Conservation (phyloP, 768 basidiomycete species). For the Boletus eberwhitei region DNA sequence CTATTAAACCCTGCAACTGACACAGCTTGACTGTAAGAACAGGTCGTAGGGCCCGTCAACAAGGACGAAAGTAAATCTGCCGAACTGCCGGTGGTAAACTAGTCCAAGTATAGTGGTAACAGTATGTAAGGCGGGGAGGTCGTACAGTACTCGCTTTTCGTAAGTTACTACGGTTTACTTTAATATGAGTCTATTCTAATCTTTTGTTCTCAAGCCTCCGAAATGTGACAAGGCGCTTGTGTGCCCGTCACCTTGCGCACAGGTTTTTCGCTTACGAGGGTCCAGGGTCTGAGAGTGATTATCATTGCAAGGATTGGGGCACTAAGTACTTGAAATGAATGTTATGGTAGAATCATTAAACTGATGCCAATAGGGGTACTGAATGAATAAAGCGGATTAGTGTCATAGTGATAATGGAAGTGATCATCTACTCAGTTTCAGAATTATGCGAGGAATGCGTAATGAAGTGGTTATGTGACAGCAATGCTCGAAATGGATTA, state of each 20-base stretch:
- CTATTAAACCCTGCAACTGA: conserved; percentile 11
- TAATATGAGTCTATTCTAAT: background rate
- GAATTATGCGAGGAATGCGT: conserved; percentile 34
- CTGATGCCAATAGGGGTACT: conserved; percentile 22
- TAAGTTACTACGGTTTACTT: no score
- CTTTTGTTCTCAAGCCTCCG: background rate
- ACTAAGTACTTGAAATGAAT: conserved; percentile 22
- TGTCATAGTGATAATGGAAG: conserved; percentile 27
- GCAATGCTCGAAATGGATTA: conserved; percentile 30
- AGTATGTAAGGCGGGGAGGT: no score
- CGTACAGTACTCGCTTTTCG: no score
- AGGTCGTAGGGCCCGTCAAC: no score
- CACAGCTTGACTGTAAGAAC: background rate
- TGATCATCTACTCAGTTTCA: conserved; percentile 28
- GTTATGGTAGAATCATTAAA: conserved; percentile 33
- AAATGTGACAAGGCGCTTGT: conserved; percentile 1
- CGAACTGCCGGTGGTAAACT: no score
- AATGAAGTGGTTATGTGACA: conserved; percentile 40
- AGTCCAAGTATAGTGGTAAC: no score
- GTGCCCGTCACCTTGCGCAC: background rate
- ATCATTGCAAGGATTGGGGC: conserved; percentile 9
- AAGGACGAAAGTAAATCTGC: no score
- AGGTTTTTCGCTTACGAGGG: conserved; percentile 20
- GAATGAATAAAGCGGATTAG: conserved; percentile 33
- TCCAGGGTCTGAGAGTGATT: conserved; percentile 10